Base-by-base conservation (phyloP, 164 flowering plant species). In the Sextonia rubra region DNA sequence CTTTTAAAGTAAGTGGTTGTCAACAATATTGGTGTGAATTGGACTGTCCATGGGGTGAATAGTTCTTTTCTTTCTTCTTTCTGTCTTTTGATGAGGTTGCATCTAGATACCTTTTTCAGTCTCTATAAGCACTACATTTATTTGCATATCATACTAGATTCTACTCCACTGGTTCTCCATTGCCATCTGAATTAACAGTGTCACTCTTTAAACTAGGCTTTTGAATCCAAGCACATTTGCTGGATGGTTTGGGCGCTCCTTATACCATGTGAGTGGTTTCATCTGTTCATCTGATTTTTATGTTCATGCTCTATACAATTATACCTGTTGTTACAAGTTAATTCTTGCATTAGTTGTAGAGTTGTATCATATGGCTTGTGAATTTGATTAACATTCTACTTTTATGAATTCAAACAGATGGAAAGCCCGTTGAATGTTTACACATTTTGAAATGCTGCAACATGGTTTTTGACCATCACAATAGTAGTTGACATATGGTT, bases 191-290 rank as follows among this genome's bases (percentile, higher is more conserved):
- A 71, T 66, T 72, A 69, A 64, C 17, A 52, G 18, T 60, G 63
- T 65, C 23, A 56, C 73, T 78, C 27, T 77, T 80, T 74, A 68
- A 75, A 78, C 75, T 89, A 93, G 99, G 90, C 88, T 95, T 78
- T 82, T 95, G 65, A 95, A 93, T 80, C 99, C 99, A 66, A 93
- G 92, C 83, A 95, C 97, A 55, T 93, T 95, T 86, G 99, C 99
- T 74, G 98, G 99, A 72, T 93, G 97, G 99, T 95, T 95, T 82
- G 98, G 99, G n/a, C 83, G 98, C 55, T 89, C 98, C 68, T 86
- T 95, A 20, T 95, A 83, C 74, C 99, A 93, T 83, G 99, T 95
- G 77, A 90, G 97, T 86, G 66, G 55, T 66, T 66, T 66, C 37
- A 26, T 64, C 17, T 64, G 32, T 25, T 64, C 3, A 30, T 25